Conservation (phyloP, 2,329 filamentous ascomycete species). For the Aspergillus terreus region DNA sequence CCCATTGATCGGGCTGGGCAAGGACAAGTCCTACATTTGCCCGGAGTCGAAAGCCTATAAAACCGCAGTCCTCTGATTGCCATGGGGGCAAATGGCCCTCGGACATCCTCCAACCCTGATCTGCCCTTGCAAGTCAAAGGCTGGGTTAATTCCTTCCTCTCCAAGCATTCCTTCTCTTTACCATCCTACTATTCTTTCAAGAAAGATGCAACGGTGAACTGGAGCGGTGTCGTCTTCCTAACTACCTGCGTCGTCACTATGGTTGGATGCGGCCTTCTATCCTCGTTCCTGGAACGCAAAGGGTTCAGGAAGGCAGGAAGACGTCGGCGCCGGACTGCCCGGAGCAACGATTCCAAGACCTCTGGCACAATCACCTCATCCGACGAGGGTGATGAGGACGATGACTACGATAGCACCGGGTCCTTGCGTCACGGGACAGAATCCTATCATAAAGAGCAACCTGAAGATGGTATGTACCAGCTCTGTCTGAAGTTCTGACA, state of each 20-base stretch:
- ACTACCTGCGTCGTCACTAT: slow-evolving; percentile 32
- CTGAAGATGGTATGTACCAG: slow-evolving; percentile 26
- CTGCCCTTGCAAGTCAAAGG: too few species aligned
- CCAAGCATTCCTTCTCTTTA: slow-evolving; percentile 19
- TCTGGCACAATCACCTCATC: slow-evolving; percentile 32
- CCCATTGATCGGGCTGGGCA: slow-evolving; percentile 4
- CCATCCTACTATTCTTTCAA: slow-evolving; percentile 13
- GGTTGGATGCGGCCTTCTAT: slow-evolving; percentile 34
- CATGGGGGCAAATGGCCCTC: slow-evolving; percentile 14
- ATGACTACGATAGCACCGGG: slow-evolving; percentile 33
- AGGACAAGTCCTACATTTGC: slow-evolving; percentile 5
- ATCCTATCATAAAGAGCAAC: slow-evolving; percentile 21
- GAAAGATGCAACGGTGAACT: slow-evolving; percentile 27
- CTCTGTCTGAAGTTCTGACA: neutral
- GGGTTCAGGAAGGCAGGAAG: slow-evolving; percentile 13
- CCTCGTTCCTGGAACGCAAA: slow-evolving; percentile 25
- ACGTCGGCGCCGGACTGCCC: slow-evolving; percentile 17
- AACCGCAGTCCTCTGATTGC: slow-evolving; percentile 4
- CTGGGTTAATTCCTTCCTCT: slow-evolving; percentile 7
- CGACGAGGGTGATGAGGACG: slow-evolving; percentile 34
- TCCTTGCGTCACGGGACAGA: slow-evolving; percentile 28
- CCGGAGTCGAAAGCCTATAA: slow-evolving; percentile 4
- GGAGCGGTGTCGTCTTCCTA: slow-evolving; percentile 28
- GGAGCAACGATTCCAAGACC: slow-evolving; percentile 21
- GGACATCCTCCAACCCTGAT: slow-evolving; percentile 8